These are phyloP conservation scores for Chaetomium strumarium DNA, from an alignment of 2,329 filamentous ascomycete genomes.

Conservation along the genomic window DNA sequence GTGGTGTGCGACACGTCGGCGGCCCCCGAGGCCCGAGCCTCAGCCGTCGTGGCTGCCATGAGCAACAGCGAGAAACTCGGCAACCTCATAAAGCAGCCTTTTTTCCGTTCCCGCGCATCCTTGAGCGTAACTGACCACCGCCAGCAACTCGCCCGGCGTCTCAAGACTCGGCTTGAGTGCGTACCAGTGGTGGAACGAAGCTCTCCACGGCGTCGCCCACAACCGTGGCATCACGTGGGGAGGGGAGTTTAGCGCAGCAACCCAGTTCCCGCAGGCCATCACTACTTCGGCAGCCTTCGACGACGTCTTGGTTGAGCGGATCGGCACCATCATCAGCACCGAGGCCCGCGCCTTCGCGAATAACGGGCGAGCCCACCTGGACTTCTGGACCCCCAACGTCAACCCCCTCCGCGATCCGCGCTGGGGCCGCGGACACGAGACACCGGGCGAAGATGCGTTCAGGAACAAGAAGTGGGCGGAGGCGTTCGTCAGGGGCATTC, in stretches of 20 bases:
- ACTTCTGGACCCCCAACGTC: constrained; percentile 63
- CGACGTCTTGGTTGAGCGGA: constrained; percentile 51
- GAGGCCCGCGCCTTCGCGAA: constrained; percentile 62
- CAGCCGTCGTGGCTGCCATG: constrained; percentile 45
- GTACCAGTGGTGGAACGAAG: constrained; percentile 55
- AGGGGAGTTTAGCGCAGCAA: constrained; percentile 53
- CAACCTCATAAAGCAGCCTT: constrained; percentile 28
- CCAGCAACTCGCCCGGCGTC: constrained; percentile 5
- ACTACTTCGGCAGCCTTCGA: constrained; percentile 59
- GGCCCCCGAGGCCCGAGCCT: constrained; percentile 35
- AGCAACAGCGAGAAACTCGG: constrained; percentile 51
- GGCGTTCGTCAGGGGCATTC: constrained; percentile 24
- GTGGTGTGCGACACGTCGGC: constrained; percentile 17
- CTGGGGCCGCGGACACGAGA: constrained; percentile 56
- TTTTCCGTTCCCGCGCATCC: too few relatives aligned
- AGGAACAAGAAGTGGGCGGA: constrained; percentile 24
- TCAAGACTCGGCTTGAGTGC: constrained; percentile 45
- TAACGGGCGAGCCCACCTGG: constrained; percentile 45
- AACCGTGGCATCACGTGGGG: constrained; percentile 43
- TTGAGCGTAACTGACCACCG: background rate
- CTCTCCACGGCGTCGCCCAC: constrained; percentile 50
- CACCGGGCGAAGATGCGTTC: constrained; percentile 29
- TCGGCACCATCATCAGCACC: constrained; percentile 50
- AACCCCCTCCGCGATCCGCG: constrained; percentile 59
- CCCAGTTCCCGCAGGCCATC: constrained; percentile 60